Base-by-base conservation (phyloP, 768 basidiomycete genomes). In the Boletus eberwhitei region DNA sequence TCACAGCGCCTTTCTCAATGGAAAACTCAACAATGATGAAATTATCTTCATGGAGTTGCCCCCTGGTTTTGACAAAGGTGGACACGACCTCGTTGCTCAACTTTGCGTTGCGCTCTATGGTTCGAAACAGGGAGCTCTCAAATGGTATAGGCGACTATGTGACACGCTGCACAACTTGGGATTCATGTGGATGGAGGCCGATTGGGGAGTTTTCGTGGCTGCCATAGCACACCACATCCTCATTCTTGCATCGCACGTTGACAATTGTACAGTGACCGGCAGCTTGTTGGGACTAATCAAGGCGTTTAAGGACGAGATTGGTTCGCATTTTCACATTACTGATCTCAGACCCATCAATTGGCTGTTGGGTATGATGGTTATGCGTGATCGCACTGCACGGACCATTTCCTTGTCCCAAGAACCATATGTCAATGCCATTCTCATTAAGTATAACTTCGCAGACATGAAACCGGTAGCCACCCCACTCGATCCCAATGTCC, bases 301-400 rank as follows among this genome's bases (percentile, higher is more conserved):
- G 2, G 38, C 11, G 0, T 39, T 39, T 2, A 39, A 39, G 11
- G 38, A 39, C 0, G 12, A 39, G n/a, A 39, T 39, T 1, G 4
- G 24, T 1, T 1, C 19, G 7, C 5, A 6, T 6, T 39, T 39
- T 5, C 0, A 0, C 0, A 21, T 39, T 5, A 39, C 19, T 0
- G 5, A 39, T 8, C 7, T 39, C 0, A 7, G 40, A 4, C 40
- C 40, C 8, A 41, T 41, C 14, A 22, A 22, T 3, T 41, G 40
- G 40, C 9, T 41, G 4, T 5, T 41, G 1, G 22, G 13, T 0
- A 41, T 41, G 40, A 41, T 24, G 22, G 22, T 41, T 0, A 8
- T 7, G 2, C 5, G 2, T 0, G 2, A 46, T 6, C 13, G 0
- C 2, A 2, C 5, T n/a, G n/a, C n/a, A n/a, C n/a, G n/a, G n/a